A percentile compares a stretch with the other conserved stretches of the same genome.
These are phyloP conservation scores for Aspergillus fischeri DNA, from an alignment of 2,329 filamentous ascomycete genomes.

Conservation along the genomic window DNA sequence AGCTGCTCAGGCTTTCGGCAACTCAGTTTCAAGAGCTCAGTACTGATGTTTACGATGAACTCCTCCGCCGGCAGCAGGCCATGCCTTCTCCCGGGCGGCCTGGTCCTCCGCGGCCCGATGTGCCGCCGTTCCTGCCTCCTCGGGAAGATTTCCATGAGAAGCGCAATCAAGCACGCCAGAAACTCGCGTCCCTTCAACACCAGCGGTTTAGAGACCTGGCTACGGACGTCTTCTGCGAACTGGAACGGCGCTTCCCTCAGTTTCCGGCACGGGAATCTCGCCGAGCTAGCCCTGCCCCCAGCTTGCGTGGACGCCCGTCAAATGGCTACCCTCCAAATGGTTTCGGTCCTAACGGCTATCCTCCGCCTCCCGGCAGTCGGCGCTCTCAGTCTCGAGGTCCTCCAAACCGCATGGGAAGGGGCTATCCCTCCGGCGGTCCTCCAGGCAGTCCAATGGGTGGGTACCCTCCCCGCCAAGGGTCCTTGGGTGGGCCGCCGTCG, in stretches of 20 bases:
- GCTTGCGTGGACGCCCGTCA: slow-evolving; percentile 58
- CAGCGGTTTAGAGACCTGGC: slow-evolving; percentile 87
- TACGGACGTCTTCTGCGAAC: slow-evolving; percentile 92
- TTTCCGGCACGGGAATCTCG: slow-evolving; percentile 69
- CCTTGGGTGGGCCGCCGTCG: slow-evolving; percentile 40
- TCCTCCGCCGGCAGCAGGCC: slow-evolving; percentile 76
- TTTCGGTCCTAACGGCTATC: slow-evolving; percentile 29
- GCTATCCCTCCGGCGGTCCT: slow-evolving; percentile 36
- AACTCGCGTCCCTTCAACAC: slow-evolving; percentile 82
- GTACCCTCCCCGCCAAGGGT: slow-evolving; percentile 39
- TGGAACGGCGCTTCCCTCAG: slow-evolving; percentile 82
- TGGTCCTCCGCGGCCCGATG: slow-evolving; percentile 38
- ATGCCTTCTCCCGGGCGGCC: slow-evolving; percentile 43
- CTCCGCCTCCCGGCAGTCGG: slow-evolving; percentile 33
- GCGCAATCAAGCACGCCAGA: slow-evolving; percentile 94
- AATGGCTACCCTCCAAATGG: slow-evolving; percentile 54
- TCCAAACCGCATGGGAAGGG: slow-evolving; percentile 29
- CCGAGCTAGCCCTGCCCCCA: slow-evolving; percentile 61
- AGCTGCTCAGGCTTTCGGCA: slow-evolving; percentile 80
- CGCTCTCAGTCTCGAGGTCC: slow-evolving; percentile 43
- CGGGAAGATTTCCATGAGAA: slow-evolving; percentile 91
- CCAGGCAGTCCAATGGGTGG: slow-evolving; percentile 29
- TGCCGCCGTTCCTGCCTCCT: slow-evolving; percentile 72
- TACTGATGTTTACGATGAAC: slow-evolving; percentile 95
- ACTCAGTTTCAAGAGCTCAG: slow-evolving; percentile 97